phyloP scores from a whole-genome alignment of 768 basidiomycete species.

The Rhizopogon salebrosus region DNA sequence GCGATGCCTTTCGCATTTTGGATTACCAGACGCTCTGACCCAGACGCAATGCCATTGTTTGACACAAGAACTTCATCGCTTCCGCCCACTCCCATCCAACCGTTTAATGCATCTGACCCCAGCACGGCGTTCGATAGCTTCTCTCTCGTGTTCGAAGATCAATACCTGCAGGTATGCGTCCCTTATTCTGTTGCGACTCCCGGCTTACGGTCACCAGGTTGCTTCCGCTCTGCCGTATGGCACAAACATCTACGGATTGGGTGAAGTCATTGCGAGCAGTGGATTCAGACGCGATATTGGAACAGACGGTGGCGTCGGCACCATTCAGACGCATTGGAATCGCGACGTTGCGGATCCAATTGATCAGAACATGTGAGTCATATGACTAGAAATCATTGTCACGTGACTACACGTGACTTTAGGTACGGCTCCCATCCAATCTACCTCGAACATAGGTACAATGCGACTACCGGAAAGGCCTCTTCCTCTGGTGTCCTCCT shows the following conservation, averaged over 20 bases:
- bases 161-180: conserved; percentile 55
- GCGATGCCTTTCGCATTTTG: conserved; percentile 64
- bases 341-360: conserved; percentile 58
- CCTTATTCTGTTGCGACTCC: not conserved
- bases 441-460: conserved; percentile 67
- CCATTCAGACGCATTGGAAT: conserved; percentile 66
- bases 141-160: conserved; percentile 65
- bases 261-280: conserved; percentile 65
- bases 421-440: conserved; percentile 75
- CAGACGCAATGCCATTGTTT: conserved; percentile 47
- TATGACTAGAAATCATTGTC: not conserved
- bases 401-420: not conserved
- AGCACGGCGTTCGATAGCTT: conserved; percentile 52
- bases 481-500: conserved; percentile 75
- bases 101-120: conserved; percentile 33
- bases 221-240: conserved; percentile 59
- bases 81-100: conserved; percentile 47
- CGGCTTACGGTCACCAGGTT: conserved; percentile 31
- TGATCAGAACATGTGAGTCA: conserved; percentile 60
- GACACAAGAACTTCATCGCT: conserved; percentile 58
- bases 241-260: conserved; percentile 75
- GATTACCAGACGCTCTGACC: conserved; percentile 59
- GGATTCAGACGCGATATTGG: conserved; percentile 63
- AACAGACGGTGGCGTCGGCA: conserved; percentile 42
- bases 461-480: conserved; percentile 42